Evolutionary conservation across 208 protist species (phyloP), one percentile per base, ranked within the genome.

Genomic region (Trypanosoma congolense): DNA sequence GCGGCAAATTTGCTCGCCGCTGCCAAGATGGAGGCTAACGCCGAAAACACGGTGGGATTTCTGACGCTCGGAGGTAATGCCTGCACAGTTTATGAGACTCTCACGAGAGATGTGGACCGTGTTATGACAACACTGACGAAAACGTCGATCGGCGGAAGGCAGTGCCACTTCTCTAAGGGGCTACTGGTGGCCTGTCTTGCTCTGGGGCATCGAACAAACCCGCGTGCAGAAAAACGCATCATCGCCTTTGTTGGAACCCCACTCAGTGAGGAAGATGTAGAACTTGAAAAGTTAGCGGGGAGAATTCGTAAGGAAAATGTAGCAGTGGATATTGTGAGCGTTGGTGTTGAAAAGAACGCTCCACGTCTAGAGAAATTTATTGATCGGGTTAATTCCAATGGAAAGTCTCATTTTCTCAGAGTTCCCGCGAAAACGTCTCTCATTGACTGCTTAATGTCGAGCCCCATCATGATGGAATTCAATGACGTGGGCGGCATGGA

Each of bases 171-270:
- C 65, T 62, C 81, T 16, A 74, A 79, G 19, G 81, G 83, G 0
- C 72, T 99, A 26, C 85, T 95, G 57, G 93, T 98, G 28, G 93
- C 95, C 1, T 85, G 97, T 47, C 80, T 99, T 26, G 97, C 85
- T 2, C 70, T 99, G 26, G 98, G 96, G 58, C 96, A 99, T 73
- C 77, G 98, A 56, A 88, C 87, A 24, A 98, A 93, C 95, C 97
- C 77, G 2, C 82, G 81, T 22, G 76, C 76, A 3, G 96, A 98
- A 70, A 98, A 98, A 75, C 80, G 98, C 58, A 98, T 99, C 60
- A 80, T 99, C 28, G 89, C 93, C 16, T 99, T 99, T 77, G 91
- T 99, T 31, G 98, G 97, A 10, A 93, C 87, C 9, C 97, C 97
- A 4, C 33, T 99, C 3, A 46, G 69, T 46, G 95, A 98, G 66